Percentiles rank a stretch among this genome's conserved stretches.
Evolutionary conservation across 202 grass and related monocot species (phyloP).

Genomic region (Eragrostis tef): DNA sequence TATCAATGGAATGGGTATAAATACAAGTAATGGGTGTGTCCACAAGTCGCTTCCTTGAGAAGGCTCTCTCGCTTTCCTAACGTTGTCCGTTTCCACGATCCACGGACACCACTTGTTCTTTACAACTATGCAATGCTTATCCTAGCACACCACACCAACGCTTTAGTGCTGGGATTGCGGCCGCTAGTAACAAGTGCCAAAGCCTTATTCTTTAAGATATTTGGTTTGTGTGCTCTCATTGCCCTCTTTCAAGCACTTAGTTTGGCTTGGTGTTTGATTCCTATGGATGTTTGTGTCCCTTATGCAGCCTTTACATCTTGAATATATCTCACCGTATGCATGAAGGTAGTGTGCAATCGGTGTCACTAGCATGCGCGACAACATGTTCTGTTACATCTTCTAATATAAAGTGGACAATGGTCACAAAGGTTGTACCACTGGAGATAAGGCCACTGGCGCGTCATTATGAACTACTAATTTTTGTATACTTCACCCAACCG

Average conservation of each 20-base stretch:
- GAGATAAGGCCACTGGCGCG: background rate
- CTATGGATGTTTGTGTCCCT: background rate
- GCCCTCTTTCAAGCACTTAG: background rate
- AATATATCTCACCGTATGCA: background rate
- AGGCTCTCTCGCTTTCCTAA: conserved; percentile 11
- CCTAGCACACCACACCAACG: background rate
- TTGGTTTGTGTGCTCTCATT: background rate
- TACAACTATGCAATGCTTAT: conserved; percentile 32
- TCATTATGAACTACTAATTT: background rate
- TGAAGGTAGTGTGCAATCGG: background rate
- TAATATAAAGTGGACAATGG: background rate
- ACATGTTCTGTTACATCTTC: no score
- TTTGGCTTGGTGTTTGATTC: background rate
- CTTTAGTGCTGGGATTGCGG: background rate
- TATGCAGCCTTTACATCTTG: background rate
- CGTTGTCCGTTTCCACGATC: background rate
- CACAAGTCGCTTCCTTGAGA: conserved; percentile 50
- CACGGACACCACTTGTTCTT: background rate
- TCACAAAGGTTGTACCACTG: background rate
- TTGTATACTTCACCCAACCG: background rate
- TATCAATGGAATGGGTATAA: background rate
- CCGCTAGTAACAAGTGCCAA: background rate
- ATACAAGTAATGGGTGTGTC: conserved; percentile 45
- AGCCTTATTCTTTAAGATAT: background rate
- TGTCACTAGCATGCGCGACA: background rate